Base-by-base conservation (phyloP, 805 yeast species). In the Candida adriatica region DNA sequence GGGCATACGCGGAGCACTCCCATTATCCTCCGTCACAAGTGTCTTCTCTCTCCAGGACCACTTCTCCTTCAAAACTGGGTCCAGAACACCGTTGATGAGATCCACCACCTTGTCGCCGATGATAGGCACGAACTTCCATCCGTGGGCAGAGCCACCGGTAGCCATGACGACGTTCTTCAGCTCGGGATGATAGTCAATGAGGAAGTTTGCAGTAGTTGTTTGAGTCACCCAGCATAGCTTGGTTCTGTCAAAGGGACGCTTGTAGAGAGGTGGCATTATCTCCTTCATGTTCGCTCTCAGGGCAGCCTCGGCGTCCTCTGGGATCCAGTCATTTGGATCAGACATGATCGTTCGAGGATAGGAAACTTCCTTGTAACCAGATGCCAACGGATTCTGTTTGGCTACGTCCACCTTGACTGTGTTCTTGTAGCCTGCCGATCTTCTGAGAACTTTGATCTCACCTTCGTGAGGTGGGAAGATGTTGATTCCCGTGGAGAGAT, bases 171-270 rank as follows among this genome's bases (percentile, higher is more conserved):
- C 41, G 26, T 52, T 53, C 16, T 40, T 33, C 13, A 39, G 25
- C 11, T 39, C 43, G 15, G 61, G 59, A 27, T 43, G 51, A 24
- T 38, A 39, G 22, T 49, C 56, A 26, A 56, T 42, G 18, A 56
- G 37, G 34, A 51, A 56, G 29, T 56, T 51, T 13, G 51, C 42
- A 8, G 55, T 43, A 10, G 51, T 48, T 6, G 59, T 47, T 30
- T 56, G 59, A 11, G 54, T 50, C 27, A 48, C 43, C 60, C 60
- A 67, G 39, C 65, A 66, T 34, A 58, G 65, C 33, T 62, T 67
- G 13, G 60, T 64, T 4, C 40, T 29, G 13, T 29, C 34, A 27
- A 39, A 39, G 18, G 42, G 39, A 18, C 46, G 28, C 6, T 25
- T 17, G 8, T 30, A 25, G 6, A 42, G 23, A 1, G 31, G 24